Percentiles rank a stretch among this genome's conserved stretches.
These are phyloP conservation scores for Ganoderma meredithae DNA, from an alignment of 1,284 basidiomycete genomes.

Conservation along the genomic window DNA sequence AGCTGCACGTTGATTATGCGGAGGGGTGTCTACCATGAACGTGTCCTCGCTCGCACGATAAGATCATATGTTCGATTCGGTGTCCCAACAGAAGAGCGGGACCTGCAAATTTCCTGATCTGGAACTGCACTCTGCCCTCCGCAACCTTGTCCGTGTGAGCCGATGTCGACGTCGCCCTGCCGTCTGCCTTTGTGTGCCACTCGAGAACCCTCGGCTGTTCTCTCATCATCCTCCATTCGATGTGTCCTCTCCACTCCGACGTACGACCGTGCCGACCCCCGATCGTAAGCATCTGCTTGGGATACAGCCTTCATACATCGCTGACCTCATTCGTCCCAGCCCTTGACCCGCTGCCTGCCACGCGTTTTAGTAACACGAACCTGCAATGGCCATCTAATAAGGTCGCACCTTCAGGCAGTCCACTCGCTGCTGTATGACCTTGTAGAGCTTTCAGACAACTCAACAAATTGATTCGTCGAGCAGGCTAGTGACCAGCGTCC, in stretches of 20 bases:
- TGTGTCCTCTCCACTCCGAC: background rate
- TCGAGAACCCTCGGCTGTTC: background rate
- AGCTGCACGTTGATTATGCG: slow-evolving; percentile 9
- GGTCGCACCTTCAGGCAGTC: background rate
- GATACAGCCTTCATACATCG: background rate
- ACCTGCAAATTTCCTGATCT: background rate
- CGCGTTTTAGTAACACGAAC: background rate
- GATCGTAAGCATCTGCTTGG: background rate
- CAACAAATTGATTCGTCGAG: background rate
- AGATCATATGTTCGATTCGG: background rate
- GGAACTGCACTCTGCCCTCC: background rate
- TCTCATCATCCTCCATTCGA: slow-evolving; percentile 1
- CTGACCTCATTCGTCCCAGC: background rate
- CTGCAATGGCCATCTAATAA: background rate
- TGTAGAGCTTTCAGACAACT: background rate
- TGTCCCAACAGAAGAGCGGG: slow-evolving; percentile 1
- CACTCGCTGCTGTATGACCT: background rate
- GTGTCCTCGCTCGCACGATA: background rate
- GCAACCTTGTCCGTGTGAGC: background rate
- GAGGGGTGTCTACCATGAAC: background rate
- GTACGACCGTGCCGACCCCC: background rate
- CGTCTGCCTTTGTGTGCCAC: background rate
- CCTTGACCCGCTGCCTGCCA: background rate
- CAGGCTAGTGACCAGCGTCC: background rate
- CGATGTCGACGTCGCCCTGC: background rate